Base-by-base conservation (phyloP, 2,329 filamentous ascomycete genomes). In the Akanthomyces dipterigenus region DNA sequence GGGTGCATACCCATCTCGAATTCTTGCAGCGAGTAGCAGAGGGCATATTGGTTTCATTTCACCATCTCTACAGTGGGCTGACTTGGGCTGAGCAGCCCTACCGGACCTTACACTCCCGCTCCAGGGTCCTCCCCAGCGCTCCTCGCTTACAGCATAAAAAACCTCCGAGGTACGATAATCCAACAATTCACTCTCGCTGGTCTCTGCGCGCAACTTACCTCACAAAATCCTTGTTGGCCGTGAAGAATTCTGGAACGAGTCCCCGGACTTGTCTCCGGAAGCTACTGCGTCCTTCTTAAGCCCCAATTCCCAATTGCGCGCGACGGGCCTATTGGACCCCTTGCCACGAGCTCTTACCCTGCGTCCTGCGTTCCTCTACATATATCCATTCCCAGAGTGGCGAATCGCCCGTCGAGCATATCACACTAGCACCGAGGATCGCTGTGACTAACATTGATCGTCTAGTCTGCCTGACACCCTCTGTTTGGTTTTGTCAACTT, bases 1-100 rank as follows among this genome's bases (percentile, higher is more conserved):
- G 31, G 5, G 31, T 31, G 7, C 11, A 20, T 31, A 18, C 26
- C 12, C 24, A 34, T 26, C n/a, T 45, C 14, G 48, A 7, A 26
- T 51, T 42, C 22, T 34, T 45, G 1, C 38, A 45, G 57, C 28
- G 20, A 53, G 26, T 46, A 16, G 40, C 6, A 45, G 54, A 18
- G 5, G n/a, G 20, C 42, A 50, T 6, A 6, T 12, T 18, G 12
- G 40, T 31, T 38, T 54, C 24, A 14, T 38, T 26, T 5, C 45
- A 20, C 3, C 46, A 53, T 22, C 20, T n/a, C 20, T 34, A 40
- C 24, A 60, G 56, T 53, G 48, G 56, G 26, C 20, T 36, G 49
- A 54, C 40, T 34, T 43, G 26, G 48, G 46, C 56, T n/a, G 18
- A 45, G n/a, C 57, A 60, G 49, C 57, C 57, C 57, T 60, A 28